Evolutionary conservation across 1,139 yeast genomes (phyloP).

Genomic region (Pichia sp.): DNA sequence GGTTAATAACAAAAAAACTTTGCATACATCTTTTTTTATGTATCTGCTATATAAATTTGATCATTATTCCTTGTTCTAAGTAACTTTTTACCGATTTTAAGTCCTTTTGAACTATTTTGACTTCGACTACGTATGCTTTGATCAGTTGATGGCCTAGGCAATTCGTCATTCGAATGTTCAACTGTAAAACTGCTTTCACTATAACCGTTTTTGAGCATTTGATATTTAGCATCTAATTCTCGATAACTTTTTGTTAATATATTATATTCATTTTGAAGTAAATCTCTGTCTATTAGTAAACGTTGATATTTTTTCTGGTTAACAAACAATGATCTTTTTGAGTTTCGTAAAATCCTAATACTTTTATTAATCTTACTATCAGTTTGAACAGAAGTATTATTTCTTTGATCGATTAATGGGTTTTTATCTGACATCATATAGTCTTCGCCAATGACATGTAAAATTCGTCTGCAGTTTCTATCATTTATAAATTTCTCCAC

Average conservation of each 20-base stretch:
- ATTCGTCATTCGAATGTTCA: not conserved
- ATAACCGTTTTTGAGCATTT: not conserved
- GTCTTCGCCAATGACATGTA: too few species aligned
- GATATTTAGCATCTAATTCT: not conserved
- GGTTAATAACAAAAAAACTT: too few species aligned
- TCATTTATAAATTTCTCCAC: too few species aligned
- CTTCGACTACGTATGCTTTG: not conserved
- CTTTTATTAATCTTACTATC: too few species aligned
- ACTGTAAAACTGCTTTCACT: not conserved
- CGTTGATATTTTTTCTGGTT: not conserved
- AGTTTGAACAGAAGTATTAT: too few species aligned
- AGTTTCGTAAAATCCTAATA: too few species aligned
- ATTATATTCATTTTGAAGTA: not conserved
- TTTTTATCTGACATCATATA: too few species aligned
- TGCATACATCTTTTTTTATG: too few species aligned
- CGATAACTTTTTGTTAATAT: not conserved
- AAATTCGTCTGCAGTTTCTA: too few species aligned
- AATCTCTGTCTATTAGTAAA: not conserved
- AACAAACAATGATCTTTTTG: not conserved
- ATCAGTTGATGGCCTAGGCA: not conserved
- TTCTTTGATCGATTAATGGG: too few species aligned
- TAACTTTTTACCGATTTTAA: slow-evolving; percentile 2
- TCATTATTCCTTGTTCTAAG: not conserved
- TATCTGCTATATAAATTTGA: too few species aligned
- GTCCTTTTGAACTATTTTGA: not conserved